Evolutionary conservation across 2,329 filamentous ascomycete species (phyloP).

Genomic region (Cladophialophora bantiana): DNA sequence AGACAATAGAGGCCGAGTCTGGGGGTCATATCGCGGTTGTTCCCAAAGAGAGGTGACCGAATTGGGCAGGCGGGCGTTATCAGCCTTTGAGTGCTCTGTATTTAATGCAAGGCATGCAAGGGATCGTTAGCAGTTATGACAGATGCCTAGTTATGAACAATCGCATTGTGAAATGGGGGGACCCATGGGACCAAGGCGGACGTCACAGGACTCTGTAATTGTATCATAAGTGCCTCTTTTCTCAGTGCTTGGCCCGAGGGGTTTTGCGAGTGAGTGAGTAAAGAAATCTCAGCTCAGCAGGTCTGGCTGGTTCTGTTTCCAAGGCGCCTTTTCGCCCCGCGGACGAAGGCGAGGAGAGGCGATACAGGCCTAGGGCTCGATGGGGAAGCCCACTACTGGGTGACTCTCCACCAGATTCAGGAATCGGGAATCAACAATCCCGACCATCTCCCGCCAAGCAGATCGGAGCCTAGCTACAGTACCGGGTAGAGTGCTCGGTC

Average conservation of each 20-base stretch:
- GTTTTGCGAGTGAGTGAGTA: slow-evolving; percentile 7
- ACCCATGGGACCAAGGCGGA: neutral
- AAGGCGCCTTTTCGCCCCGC: slow-evolving; percentile 7
- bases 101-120: neutral
- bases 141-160: slow-evolving; percentile 7
- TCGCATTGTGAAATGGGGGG: neutral
- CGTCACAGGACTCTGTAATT: slow-evolving; percentile 16
- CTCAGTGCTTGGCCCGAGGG: slow-evolving; percentile 16
- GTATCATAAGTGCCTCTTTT: slow-evolving; percentile 16
- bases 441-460: slow-evolving; percentile 14
- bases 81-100: neutral
- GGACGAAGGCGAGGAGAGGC: neutral
- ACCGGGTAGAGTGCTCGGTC: too few relatives aligned
- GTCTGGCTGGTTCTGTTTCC: slow-evolving; percentile 4
- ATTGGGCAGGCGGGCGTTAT: slow-evolving; percentile 6
- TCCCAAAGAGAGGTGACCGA: neutral
- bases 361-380: neutral
- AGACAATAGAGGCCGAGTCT: neutral
- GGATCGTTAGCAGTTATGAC: neutral
- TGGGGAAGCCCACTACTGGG: neutral
- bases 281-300: slow-evolving; percentile 28
- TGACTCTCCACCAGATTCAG: neutral
- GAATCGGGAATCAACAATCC: neutral
- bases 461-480: slow-evolving; percentile 3
- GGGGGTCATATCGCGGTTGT: neutral